Conservation (phyloP, 176 grass and related monocot species). For the Miscanthus lutarioriparius region DNA sequence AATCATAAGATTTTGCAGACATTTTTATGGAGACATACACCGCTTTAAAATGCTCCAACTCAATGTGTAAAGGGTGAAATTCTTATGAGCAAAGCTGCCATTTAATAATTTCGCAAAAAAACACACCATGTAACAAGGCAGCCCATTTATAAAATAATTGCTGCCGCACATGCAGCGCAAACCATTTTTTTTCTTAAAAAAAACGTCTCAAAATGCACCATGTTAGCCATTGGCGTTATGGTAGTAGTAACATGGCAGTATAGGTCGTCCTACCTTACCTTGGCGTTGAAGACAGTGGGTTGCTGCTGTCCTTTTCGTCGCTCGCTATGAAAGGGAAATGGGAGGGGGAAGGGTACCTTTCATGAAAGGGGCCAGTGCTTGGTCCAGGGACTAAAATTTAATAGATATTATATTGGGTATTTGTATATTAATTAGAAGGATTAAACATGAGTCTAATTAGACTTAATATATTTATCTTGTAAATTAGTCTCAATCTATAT, state of each 20-base stretch:
- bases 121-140: neutral
- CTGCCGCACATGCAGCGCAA: neutral
- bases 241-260: neutral
- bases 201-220: neutral
- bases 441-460: too few relatives aligned
- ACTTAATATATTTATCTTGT: too few relatives aligned
- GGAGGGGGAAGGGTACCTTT: constrained; percentile 12
- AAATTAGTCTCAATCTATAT: too few relatives aligned
- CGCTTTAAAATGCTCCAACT: neutral
- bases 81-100: neutral
- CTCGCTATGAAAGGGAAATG: constrained; percentile 26
- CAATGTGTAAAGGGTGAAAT: neutral
- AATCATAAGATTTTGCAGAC: neutral
- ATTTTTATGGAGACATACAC: neutral
- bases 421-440: too few relatives aligned
- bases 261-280: neutral
- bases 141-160: neutral
- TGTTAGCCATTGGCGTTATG: neutral
- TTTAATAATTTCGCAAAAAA: neutral
- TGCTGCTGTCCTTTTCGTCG: constrained; percentile 19
- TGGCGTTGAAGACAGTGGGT: constrained; percentile 23
- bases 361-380: constrained; percentile 40
- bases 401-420: too few relatives aligned
- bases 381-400: too few relatives aligned
- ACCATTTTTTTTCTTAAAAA: neutral